Evolutionary conservation across 2,329 filamentous ascomycete species (phyloP).

Genomic region (Neospermospora avenae): DNA sequence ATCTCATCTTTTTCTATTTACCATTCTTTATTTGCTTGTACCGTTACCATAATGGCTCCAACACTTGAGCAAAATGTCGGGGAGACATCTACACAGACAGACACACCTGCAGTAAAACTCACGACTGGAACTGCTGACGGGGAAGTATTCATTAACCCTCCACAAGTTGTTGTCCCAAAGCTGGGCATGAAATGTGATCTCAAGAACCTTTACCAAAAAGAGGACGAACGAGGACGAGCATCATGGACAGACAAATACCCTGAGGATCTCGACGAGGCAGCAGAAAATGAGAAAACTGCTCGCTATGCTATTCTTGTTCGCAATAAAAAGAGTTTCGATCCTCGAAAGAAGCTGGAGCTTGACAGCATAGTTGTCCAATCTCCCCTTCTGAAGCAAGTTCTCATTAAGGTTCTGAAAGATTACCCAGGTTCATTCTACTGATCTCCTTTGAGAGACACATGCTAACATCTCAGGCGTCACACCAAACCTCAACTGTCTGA

Average conservation of each 20-base stretch:
- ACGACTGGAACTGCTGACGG: conserved; percentile 9
- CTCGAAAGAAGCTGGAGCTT: conserved; percentile 56
- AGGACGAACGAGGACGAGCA: conserved; percentile 47
- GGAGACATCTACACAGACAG: neutral
- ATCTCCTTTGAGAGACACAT: neutral
- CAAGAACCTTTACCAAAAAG: conserved; percentile 49
- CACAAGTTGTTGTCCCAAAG: neutral
- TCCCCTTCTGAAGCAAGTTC: conserved; percentile 54
- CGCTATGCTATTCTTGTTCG: conserved; percentile 60
- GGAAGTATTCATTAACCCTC: neutral
- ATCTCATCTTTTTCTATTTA: neutral
- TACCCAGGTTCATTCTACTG: conserved; percentile 21
- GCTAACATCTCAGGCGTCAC: conserved; percentile 49
- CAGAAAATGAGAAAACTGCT: conserved; percentile 58
- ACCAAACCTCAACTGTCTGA: conserved; percentile 55
- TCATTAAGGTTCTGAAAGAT: conserved; percentile 40
- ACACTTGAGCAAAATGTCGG: neutral
- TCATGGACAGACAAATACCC: conserved; percentile 57
- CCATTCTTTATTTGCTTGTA: neutral
- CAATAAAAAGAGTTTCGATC: conserved; percentile 55
- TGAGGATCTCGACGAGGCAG: conserved; percentile 51
- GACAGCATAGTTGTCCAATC: conserved; percentile 64
- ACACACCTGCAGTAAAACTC: neutral
- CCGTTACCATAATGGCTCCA: conserved; percentile 7
- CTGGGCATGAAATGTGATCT: conserved; percentile 38